These are phyloP conservation scores for Agapanthus africanus DNA, from an alignment of 106 monocot genomes.

Conservation along the genomic window DNA sequence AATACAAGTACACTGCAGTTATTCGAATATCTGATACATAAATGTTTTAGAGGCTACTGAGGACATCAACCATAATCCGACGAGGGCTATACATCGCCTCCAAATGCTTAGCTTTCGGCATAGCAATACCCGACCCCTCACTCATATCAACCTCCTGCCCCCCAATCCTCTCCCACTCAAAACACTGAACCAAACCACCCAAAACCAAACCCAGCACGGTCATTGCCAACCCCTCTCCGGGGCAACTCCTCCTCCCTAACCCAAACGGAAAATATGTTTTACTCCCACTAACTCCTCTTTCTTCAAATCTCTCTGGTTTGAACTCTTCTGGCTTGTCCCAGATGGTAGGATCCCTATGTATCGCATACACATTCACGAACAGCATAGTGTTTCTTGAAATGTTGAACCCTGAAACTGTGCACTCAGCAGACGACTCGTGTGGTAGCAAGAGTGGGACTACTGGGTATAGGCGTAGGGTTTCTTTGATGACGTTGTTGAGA, in stretches of 20 bases:
- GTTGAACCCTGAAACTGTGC: neutral
- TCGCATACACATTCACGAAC: neutral
- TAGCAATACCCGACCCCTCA: neutral
- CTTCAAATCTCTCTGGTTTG: slow-evolving; percentile 3
- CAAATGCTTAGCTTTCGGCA: slow-evolving; percentile 5
- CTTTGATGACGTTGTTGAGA: neutral
- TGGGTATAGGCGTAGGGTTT: slow-evolving; percentile 11
- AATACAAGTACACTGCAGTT: too few species aligned
- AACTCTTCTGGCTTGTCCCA: neutral
- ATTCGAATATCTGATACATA: too few species aligned
- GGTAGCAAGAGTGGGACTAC: slow-evolving; percentile 5
- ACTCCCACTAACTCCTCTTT: neutral
- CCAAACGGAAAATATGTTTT: slow-evolving; percentile 10
- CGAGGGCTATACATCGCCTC: slow-evolving; percentile 7
- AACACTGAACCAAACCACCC: slow-evolving; percentile 11
- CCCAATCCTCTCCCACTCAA: slow-evolving; percentile 7
- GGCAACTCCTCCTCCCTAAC: slow-evolving; percentile 20
- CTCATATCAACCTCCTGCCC: neutral
- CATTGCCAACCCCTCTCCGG: slow-evolving; percentile 5
- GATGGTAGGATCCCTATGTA: slow-evolving; percentile 3
- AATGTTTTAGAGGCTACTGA: too few species aligned
- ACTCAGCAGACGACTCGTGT: neutral
- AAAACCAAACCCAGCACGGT: neutral
- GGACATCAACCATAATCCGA: neutral
- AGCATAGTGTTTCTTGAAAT: slow-evolving; percentile 4